Percentiles rank a stretch among this genome's conserved stretches.
Evolutionary conservation across 805 yeast species (phyloP).

Genomic region (Scheffersomyces spartinae): DNA sequence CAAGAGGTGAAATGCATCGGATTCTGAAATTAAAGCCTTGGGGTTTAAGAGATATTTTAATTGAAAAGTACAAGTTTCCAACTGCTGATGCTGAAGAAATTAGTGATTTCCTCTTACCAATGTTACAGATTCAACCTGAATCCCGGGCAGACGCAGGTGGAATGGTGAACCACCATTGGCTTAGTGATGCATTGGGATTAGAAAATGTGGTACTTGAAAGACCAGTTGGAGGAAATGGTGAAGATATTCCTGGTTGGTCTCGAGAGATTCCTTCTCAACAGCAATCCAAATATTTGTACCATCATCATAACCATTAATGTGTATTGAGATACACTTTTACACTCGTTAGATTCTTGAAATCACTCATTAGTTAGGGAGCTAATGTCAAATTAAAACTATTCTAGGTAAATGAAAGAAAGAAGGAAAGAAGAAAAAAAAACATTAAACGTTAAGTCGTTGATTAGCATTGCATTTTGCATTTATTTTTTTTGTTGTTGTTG

Average conservation of each 20-base stretch:
- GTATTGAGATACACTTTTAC: too few species aligned
- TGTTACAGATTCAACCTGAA: slow-evolving; percentile 72
- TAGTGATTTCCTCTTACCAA: slow-evolving; percentile 69
- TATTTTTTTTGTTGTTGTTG: too few species aligned
- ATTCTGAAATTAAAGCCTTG: slow-evolving; percentile 80
- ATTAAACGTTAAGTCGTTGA: too few species aligned
- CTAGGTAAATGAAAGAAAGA: too few species aligned
- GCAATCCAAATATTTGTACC: too few species aligned
- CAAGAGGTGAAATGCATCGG: slow-evolving; percentile 60
- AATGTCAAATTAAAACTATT: too few species aligned
- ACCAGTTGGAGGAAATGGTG: slow-evolving; percentile 69
- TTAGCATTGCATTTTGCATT: too few species aligned
- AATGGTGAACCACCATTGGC: slow-evolving; percentile 80
- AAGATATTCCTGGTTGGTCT: slow-evolving; percentile 88
- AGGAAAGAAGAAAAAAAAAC: too few species aligned
- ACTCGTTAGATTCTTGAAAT: too few species aligned
- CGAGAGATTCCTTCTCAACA: too few species aligned
- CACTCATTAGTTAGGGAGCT: too few species aligned
- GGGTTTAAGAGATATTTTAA: slow-evolving; percentile 72
- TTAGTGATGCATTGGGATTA: slow-evolving; percentile 63
- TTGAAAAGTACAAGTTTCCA: slow-evolving; percentile 73
- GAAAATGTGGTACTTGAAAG: slow-evolving; percentile 64
- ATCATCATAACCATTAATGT: too few species aligned
- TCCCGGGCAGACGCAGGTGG: slow-evolving; percentile 94
- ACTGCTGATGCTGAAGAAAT: slow-evolving; percentile 60